These are phyloP conservation scores for Eucalyptus microcorys DNA, from an alignment of 345 rosid species.

Conservation along the genomic window DNA sequence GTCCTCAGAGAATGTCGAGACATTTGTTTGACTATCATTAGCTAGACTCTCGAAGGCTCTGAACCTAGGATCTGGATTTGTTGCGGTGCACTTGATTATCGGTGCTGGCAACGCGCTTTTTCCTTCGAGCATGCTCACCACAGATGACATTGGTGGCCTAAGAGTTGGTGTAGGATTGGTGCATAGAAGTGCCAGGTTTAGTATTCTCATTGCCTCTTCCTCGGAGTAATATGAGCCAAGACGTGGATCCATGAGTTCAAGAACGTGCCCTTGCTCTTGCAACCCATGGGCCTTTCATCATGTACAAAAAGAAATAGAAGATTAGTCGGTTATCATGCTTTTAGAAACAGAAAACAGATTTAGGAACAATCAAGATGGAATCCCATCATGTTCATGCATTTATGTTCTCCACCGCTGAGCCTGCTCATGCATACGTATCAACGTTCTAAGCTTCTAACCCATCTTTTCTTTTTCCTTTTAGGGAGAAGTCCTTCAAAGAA, in stretches of 20 bases:
- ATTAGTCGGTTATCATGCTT: not conserved
- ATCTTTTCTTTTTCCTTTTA: not conserved
- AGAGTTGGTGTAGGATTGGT: constrained; percentile 88
- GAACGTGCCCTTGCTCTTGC: constrained; percentile 85
- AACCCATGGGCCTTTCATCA: not conserved
- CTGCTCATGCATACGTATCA: not conserved
- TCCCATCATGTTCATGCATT: not conserved
- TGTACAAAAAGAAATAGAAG: not conserved
- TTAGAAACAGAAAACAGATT: not conserved
- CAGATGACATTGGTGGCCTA: constrained; percentile 79
- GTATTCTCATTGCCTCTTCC: constrained; percentile 54
- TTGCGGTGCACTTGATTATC: constrained; percentile 32
- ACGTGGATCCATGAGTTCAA: constrained; percentile 66
- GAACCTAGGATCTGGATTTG: constrained; percentile 50
- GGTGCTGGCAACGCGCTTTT: constrained; percentile 61
- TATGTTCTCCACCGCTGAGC: not conserved
- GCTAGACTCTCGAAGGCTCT: constrained; percentile 65
- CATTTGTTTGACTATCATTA: constrained; percentile 50
- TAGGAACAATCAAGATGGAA: not conserved
- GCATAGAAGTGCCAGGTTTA: constrained; percentile 68
- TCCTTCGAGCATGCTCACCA: not conserved
- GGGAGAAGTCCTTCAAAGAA: not conserved
- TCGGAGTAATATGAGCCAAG: constrained; percentile 45
- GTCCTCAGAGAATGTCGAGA: constrained; percentile 26
- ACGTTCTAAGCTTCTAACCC: not conserved